Conservation (phyloP, 805 yeast genomes). For the Candida silvicultrix region DNA sequence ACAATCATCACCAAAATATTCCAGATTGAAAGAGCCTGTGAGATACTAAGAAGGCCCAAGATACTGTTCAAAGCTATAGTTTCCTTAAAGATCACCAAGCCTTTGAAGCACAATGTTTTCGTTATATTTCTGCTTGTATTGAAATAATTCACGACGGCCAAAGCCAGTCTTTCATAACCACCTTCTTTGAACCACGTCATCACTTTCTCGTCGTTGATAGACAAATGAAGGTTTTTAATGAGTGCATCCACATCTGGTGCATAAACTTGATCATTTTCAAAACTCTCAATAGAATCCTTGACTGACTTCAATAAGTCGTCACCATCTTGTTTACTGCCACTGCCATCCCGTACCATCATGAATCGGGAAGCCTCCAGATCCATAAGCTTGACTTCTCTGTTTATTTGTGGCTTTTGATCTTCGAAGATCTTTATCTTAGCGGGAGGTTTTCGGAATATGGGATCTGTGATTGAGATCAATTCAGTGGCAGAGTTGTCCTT, state of each 20-base stretch:
- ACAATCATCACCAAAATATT: slow-evolving; percentile 16
- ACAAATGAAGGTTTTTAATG: slow-evolving; percentile 14
- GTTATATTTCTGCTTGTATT: slow-evolving; percentile 17
- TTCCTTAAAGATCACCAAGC: slow-evolving; percentile 19
- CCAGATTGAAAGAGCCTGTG: slow-evolving; percentile 12
- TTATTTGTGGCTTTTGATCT: slow-evolving; percentile 8
- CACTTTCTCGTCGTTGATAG: slow-evolving; percentile 6
- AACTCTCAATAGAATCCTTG: slow-evolving; percentile 3
- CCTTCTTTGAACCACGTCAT: slow-evolving; percentile 12
- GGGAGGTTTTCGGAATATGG: slow-evolving; percentile 15
- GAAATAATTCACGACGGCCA: slow-evolving; percentile 14
- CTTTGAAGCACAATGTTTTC: slow-evolving; percentile 19
- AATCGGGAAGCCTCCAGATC: neutral
- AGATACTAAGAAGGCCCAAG: slow-evolving; percentile 5
- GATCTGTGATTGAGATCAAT: slow-evolving; percentile 17
- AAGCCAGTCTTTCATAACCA: slow-evolving; percentile 12
- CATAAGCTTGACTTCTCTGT: neutral
- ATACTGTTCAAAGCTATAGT: slow-evolving; percentile 14
- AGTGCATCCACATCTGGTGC: slow-evolving; percentile 10
- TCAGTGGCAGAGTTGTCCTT: slow-evolving; percentile 9
- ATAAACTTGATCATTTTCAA: slow-evolving; percentile 11
- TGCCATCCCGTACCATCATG: too few species aligned
- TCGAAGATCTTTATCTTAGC: slow-evolving; percentile 19
- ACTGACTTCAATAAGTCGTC: too few species aligned
- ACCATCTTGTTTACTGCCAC: too few species aligned